Percentiles rank a stretch among this genome's conserved stretches.
Evolutionary conservation across 306 rosid species (phyloP).

Genomic region (Hippophae rhamnoides): DNA sequence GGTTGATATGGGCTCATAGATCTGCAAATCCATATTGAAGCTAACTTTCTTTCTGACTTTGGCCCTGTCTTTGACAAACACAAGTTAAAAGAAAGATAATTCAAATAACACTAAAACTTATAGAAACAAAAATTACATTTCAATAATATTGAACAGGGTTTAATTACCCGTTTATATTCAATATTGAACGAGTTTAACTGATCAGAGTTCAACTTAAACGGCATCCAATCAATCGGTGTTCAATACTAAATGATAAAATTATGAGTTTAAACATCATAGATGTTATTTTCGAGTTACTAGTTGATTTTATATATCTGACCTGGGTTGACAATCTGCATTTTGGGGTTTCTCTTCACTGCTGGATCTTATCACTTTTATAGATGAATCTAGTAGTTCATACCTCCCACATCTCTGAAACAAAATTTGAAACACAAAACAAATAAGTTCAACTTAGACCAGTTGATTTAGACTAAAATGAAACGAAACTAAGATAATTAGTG

Average conservation of each 20-base stretch:
- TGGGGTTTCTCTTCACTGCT: constrained; percentile 23
- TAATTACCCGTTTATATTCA: too few relatives aligned
- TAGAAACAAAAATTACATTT: too few relatives aligned
- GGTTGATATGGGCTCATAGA: constrained; percentile 57
- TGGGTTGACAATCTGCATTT: constrained; percentile 24
- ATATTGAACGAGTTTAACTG: too few relatives aligned
- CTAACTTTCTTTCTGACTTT: constrained; percentile 75
- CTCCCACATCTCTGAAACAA: constrained; percentile 49
- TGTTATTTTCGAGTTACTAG: too few relatives aligned
- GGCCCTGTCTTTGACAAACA: constrained; percentile 35
- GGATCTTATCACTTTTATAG: constrained; percentile 15
- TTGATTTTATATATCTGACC: constrained; percentile 28
- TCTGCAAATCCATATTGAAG: constrained; percentile 74
- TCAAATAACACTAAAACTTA: too few relatives aligned
- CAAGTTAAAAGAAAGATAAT: background rate
- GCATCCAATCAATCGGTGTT: too few relatives aligned
- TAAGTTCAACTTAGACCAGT: background rate
- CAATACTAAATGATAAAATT: too few relatives aligned
- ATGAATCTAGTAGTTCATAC: constrained; percentile 45
- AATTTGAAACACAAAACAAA: background rate
- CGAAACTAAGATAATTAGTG: background rate
- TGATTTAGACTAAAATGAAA: background rate
- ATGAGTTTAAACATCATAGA: too few relatives aligned
- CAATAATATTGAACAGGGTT: too few relatives aligned
- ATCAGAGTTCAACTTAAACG: too few relatives aligned